Evolutionary conservation across 805 yeast genomes (phyloP), one percentile per base, ranked within the genome.

Genomic region (Suhomyces xylopsoci): DNA sequence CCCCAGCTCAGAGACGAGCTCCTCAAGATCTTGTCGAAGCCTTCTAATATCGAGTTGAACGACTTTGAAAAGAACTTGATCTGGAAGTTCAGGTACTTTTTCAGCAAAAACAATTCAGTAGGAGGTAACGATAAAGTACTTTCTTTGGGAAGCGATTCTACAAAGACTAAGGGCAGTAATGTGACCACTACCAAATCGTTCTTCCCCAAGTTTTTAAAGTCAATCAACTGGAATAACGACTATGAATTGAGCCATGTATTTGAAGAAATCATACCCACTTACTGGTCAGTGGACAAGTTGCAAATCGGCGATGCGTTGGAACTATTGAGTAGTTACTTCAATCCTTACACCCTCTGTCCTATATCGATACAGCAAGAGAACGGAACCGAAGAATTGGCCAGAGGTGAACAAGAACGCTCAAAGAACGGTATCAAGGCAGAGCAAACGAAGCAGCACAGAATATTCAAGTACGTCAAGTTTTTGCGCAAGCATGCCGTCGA

Each of bases 401-500:
- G n/a, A 28, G 22, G 17, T 7, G 32, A 54, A 51, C n/a, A 50
- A 47, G 46, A 44, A 38, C 8, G 54, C 53, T 7, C 26, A 12
- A 51, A 53, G 41, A 56, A 60, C 7, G 14, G 41, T 7, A 51
- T 52, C 25, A 55, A 54, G 38, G 51, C 56, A 34, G 70, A 71
- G 36, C 74, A 70, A 46, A 52, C 68, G 24, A 64, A 67, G 50
- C 61, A 68, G 48, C 58, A 62, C 15, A 71, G 65, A 50, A 66
- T 74, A 12, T 69, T 65, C 55, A 59, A 58, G 46, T 65, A 69
- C 54, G 70, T 89, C 43, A 76, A 82, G 1, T 81, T 84, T 7
- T 90, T 93, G 12, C 74, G 97, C 46, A 82, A 88, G 5, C 88
- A 89, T 74, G 99, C 99, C 0, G 96, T 93, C 1, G 88, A 89